Evolutionary conservation across 2,329 filamentous ascomycete genomes (phyloP).

Genomic region (Phaeosphaeria sp.): DNA sequence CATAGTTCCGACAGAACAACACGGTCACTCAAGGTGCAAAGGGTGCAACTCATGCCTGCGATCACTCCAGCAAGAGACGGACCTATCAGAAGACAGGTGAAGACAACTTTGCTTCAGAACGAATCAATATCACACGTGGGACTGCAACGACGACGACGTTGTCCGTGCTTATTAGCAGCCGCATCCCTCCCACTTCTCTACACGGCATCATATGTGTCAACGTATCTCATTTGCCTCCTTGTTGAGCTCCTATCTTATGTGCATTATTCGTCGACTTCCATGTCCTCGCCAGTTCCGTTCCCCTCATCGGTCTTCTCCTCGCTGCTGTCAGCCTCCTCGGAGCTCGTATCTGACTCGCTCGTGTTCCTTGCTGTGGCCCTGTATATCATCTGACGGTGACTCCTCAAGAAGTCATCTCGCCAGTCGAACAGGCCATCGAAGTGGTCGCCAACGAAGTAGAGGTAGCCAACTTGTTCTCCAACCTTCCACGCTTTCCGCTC

Average conservation of each 20-base stretch:
- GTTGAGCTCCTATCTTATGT: background rate
- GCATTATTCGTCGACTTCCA: conserved; percentile 8
- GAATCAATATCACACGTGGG: background rate
- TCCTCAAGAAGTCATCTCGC: conserved; percentile 23
- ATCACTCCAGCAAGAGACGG: background rate
- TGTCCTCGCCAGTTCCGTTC: conserved; percentile 10
- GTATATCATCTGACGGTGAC: conserved; percentile 23
- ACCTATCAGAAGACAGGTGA: background rate
- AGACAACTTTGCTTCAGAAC: background rate
- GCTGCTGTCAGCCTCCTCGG: conserved; percentile 3
- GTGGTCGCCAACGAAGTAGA: conserved; percentile 31
- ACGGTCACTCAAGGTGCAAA: too few relatives aligned
- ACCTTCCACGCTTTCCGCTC: conserved; percentile 17
- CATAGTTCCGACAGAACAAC: too few relatives aligned
- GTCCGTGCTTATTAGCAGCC: background rate
- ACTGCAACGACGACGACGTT: background rate
- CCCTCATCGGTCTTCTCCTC: conserved; percentile 5
- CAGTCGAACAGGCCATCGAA: conserved; percentile 15
- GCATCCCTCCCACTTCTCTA: background rate
- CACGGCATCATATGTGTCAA: conserved; percentile 6
- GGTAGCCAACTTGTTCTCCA: conserved; percentile 32
- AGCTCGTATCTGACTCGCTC: background rate
- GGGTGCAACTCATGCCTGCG: background rate
- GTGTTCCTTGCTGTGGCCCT: background rate
- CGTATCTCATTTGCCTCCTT: background rate